Evolutionary conservation across 2,329 filamentous ascomycete genomes (phyloP).

Genomic region (Aspergillus tamarii): DNA sequence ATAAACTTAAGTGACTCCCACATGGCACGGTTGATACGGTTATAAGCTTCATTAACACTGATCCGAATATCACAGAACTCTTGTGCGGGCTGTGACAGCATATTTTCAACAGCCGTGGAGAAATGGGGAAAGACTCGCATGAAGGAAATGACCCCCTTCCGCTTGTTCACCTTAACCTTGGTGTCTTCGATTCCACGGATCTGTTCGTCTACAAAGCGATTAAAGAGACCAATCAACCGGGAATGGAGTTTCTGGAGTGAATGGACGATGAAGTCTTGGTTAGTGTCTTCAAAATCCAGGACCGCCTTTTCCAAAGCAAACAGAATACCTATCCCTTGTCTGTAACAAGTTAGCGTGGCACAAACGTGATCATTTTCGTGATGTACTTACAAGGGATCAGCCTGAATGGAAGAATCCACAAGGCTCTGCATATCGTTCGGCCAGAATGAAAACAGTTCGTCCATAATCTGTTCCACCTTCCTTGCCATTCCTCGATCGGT

Average conservation of each 20-base stretch:
- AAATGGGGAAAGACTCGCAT: slow-evolving; percentile 92
- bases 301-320: slow-evolving; percentile 79
- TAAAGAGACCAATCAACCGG: slow-evolving; percentile 74
- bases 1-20: slow-evolving; percentile 97
- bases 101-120: slow-evolving; percentile 79
- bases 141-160: slow-evolving; percentile 93
- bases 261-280: slow-evolving; percentile 86
- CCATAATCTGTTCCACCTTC: slow-evolving; percentile 83
- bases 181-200: slow-evolving; percentile 95
- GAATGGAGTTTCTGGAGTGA: slow-evolving; percentile 79
- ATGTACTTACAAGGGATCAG: slow-evolving; percentile 75
- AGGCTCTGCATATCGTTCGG: slow-evolving; percentile 75
- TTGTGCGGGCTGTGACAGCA: slow-evolving; percentile 63
- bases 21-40: slow-evolving; percentile 89
- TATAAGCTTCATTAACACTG: slow-evolving; percentile 84
- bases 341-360: slow-evolving; percentile 42
- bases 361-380: slow-evolving; percentile 6
- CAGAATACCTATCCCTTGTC: slow-evolving; percentile 87
- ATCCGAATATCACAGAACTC: slow-evolving; percentile 69
- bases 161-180: slow-evolving; percentile 98
- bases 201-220: slow-evolving; percentile 90
- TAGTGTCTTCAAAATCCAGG: slow-evolving; percentile 79
- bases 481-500: slow-evolving; percentile 85
- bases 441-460: slow-evolving; percentile 83
- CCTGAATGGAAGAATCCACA: slow-evolving; percentile 79